phyloP scores from a whole-genome alignment of 2,329 filamentous ascomycete species.

The Fusarium palustre region DNA sequence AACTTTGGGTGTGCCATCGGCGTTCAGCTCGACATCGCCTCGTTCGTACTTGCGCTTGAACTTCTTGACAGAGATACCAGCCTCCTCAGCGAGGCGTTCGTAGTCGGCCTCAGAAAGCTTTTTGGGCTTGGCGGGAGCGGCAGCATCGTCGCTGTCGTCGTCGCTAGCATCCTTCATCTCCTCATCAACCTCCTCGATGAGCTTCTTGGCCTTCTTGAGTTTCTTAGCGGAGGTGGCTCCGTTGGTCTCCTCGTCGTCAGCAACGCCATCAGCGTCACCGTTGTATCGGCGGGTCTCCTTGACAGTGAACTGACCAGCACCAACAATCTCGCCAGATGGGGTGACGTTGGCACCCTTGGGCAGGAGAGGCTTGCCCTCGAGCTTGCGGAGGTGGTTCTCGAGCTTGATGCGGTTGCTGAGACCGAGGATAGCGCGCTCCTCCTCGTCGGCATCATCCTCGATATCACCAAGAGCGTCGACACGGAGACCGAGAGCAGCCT shows the following conservation, averaged over 20 bases:
- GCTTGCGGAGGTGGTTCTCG: slow-evolving; percentile 77
- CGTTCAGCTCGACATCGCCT: slow-evolving; percentile 76
- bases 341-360: slow-evolving; percentile 80
- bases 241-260: slow-evolving; percentile 67
- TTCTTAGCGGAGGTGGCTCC: slow-evolving; percentile 52
- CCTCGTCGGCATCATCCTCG: slow-evolving; percentile 81
- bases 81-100: slow-evolving; percentile 70
- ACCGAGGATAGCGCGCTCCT: slow-evolving; percentile 87
- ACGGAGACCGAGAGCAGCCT: slow-evolving; percentile 91
- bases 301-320: slow-evolving; percentile 85
- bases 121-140: slow-evolving; percentile 52
- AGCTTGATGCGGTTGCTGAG: slow-evolving; percentile 77
- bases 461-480: slow-evolving; percentile 78
- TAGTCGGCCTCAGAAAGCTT: slow-evolving; percentile 68
- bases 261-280: slow-evolving; percentile 88
- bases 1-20: slow-evolving; percentile 73
- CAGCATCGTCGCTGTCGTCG: slow-evolving; percentile 52
- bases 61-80: slow-evolving; percentile 78
- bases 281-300: slow-evolving; percentile 97
- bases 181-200: slow-evolving; percentile 57
- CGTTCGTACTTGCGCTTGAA: slow-evolving; percentile 83
- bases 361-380: slow-evolving; percentile 92
- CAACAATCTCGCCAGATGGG: slow-evolving; percentile 73
- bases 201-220: slow-evolving; percentile 57
- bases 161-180: slow-evolving; percentile 60